Percentiles rank a stretch among this genome's conserved stretches.
Evolutionary conservation across 805 yeast genomes (phyloP).

Genomic region (Candida khao-thaluensis): DNA sequence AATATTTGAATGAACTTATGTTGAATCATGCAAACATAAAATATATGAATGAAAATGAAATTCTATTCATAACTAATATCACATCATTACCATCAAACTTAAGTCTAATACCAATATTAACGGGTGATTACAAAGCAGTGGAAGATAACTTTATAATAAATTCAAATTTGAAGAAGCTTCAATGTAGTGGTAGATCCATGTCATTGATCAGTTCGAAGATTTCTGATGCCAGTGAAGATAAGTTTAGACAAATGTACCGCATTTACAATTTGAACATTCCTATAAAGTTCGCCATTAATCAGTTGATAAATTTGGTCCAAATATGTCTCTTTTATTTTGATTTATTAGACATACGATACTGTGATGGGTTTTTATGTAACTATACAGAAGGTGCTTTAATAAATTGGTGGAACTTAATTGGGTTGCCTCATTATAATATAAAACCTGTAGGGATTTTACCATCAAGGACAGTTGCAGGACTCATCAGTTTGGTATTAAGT

Average conservation of each 20-base stretch:
- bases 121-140: constrained; percentile 52
- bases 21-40: constrained; percentile 71
- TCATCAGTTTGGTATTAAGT: constrained; percentile 73
- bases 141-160: constrained; percentile 67
- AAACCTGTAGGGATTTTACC: constrained; percentile 53
- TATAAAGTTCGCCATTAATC: constrained; percentile 64
- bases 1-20: constrained; percentile 64
- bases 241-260: constrained; percentile 72
- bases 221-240: constrained; percentile 75
- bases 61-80: constrained; percentile 76
- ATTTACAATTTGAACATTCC: constrained; percentile 53
- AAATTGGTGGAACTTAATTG: constrained; percentile 82
- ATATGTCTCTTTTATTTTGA: constrained; percentile 75
- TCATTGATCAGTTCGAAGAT: constrained; percentile 64
- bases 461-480: constrained; percentile 70
- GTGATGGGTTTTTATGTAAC: constrained; percentile 84
- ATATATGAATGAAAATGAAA: constrained; percentile 28
- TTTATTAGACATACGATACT: constrained; percentile 61
- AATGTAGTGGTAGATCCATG: constrained; percentile 85
- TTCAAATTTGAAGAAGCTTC: constrained; percentile 69
- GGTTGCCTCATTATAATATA: constrained; percentile 46
- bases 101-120: constrained; percentile 66
- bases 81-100: constrained; percentile 74
- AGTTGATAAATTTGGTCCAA: constrained; percentile 73
- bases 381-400: constrained; percentile 69